These are phyloP conservation scores for Fusarium acutatum DNA, from an alignment of 2,329 filamentous ascomycete species.

Conservation along the genomic window DNA sequence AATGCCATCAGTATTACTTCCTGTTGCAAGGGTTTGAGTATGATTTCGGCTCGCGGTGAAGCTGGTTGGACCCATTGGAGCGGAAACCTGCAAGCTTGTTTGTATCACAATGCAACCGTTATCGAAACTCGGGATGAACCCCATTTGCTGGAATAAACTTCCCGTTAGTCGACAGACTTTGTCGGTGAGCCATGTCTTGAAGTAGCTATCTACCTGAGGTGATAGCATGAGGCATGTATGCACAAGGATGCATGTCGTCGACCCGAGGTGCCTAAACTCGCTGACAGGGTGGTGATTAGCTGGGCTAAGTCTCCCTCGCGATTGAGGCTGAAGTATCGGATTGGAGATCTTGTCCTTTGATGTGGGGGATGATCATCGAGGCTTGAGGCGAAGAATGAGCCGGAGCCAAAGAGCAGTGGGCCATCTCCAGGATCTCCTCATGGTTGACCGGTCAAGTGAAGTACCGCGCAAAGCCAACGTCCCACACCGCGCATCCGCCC, in stretches of 20 bases:
- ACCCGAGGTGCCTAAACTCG: conserved; percentile 3
- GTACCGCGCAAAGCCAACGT: conserved; percentile 25
- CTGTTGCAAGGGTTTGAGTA: conserved; percentile 12
- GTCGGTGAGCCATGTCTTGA: conserved; percentile 18
- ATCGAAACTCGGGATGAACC: conserved; percentile 35
- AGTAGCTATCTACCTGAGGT: conserved; percentile 1
- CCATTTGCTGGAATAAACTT: conserved; percentile 31
- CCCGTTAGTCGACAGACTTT: conserved; percentile 20
- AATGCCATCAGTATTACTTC: conserved; percentile 4
- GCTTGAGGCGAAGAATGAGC: conserved; percentile 10
- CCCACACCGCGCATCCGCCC: conserved; percentile 35
- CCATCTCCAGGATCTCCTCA: conserved; percentile 30
- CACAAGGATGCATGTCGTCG: conserved; percentile 11
- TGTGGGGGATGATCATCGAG: conserved; percentile 39
- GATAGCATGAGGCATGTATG: conserved; percentile 7
- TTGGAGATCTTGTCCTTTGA: conserved; percentile 22
- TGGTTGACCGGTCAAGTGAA: conserved; percentile 29
- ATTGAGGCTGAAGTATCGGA: conserved; percentile 37
- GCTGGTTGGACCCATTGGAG: conserved; percentile 23
- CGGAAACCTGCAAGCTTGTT: conserved; percentile 29
- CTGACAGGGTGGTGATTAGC: conserved; percentile 1
- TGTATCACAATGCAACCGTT: conserved; percentile 32
- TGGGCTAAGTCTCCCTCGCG: background rate
- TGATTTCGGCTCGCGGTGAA: conserved; percentile 19
- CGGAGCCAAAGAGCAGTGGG: conserved; percentile 28